phyloP scores from a whole-genome alignment of 805 yeast genomes.

The Ogataea ramenticola region DNA sequence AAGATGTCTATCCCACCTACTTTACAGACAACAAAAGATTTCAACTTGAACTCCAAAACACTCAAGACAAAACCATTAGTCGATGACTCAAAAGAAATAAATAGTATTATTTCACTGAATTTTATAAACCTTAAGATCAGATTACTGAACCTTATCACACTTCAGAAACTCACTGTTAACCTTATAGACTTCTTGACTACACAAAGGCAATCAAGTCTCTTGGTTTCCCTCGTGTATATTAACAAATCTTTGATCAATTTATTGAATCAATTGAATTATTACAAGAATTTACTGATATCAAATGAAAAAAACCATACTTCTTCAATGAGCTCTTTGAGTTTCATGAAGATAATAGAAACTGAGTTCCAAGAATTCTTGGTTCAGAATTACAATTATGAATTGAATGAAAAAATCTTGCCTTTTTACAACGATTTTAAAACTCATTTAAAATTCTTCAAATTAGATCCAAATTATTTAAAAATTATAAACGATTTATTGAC shows the following conservation, averaged over 20 bases:
- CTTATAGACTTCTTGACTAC: conserved; percentile 1
- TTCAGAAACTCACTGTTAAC: neutral
- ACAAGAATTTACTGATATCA: neutral
- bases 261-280: neutral
- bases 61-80: neutral
- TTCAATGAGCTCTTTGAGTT: neutral
- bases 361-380: neutral
- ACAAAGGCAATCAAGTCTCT: neutral
- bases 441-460: neutral
- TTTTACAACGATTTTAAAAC: neutral
- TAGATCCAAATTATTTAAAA: neutral
- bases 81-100: neutral
- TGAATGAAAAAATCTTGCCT: neutral
- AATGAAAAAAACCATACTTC: neutral
- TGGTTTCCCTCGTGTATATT: neutral
- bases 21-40: neutral
- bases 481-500: neutral
- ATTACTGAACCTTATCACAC: neutral
- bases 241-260: neutral
- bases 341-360: neutral
- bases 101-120: neutral
- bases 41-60: neutral
- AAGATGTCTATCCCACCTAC: neutral
- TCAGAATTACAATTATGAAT: neutral
- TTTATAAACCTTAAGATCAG: neutral